These are phyloP conservation scores for Monosporascus sp. DNA, from an alignment of 2,329 filamentous ascomycete species.

Conservation along the genomic window DNA sequence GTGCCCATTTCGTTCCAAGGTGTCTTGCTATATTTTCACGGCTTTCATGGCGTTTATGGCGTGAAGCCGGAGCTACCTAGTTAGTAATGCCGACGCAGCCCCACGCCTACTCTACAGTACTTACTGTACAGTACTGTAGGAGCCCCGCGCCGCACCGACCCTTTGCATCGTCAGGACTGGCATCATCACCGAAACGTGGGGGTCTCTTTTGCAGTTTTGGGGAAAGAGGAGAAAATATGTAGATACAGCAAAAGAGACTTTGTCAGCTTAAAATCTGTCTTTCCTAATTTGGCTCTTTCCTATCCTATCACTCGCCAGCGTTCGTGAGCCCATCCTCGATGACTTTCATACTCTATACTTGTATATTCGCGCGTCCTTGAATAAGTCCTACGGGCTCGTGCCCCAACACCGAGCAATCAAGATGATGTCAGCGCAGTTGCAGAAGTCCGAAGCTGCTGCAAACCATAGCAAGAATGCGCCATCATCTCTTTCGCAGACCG, in stretches of 20 bases:
- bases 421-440: constrained; percentile 28
- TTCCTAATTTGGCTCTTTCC: background rate
- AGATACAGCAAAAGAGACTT: background rate
- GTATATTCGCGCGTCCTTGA: no score
- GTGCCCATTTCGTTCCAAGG: no score
- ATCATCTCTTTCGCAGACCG: constrained; percentile 1
- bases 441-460: constrained; percentile 16
- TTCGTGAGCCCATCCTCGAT: background rate
- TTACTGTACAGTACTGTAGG: no score
- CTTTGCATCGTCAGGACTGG: background rate
- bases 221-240: background rate
- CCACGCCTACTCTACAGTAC: background rate
- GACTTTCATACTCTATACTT: no score
- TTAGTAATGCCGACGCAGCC: no score
- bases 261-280: background rate
- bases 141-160: no score
- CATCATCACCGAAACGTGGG: background rate
- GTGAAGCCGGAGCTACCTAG: no score
- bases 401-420: constrained; percentile 1
- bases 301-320: background rate
- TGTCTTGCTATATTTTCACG: no score
- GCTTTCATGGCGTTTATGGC: no score
- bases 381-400: no score
- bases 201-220: background rate
- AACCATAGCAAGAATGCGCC: background rate